Percentiles rank a stretch among this genome's conserved stretches.
phyloP scores from a whole-genome alignment of 768 basidiomycete genomes.

The Cystofilobasidium capitatum region DNA sequence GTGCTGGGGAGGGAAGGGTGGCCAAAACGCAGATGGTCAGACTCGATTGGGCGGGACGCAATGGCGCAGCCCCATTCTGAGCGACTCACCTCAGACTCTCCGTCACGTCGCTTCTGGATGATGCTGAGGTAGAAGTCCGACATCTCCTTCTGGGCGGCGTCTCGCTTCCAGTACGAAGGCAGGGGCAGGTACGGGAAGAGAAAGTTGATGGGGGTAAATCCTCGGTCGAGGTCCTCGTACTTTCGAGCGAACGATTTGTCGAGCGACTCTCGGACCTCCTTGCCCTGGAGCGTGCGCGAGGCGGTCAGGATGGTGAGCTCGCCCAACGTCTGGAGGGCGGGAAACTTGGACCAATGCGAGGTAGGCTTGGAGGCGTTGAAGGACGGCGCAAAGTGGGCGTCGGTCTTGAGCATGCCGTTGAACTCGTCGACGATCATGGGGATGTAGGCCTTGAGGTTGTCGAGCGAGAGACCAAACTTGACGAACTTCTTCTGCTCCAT shows the following conservation, averaged over 20 bases:
- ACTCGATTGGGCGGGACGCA: neutral
- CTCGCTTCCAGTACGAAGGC: conserved; percentile 77
- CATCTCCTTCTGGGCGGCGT: conserved; percentile 85
- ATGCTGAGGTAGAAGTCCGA: conserved; percentile 84
- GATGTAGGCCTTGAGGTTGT: conserved; percentile 77
- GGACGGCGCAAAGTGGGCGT: conserved; percentile 48
- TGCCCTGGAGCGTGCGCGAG: conserved; percentile 82
- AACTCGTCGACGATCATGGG: conserved; percentile 60
- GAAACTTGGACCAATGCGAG: conserved; percentile 58
- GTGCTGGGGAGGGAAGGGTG: conserved; percentile 41
- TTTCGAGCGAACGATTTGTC: conserved; percentile 75
- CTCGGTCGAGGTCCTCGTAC: conserved; percentile 83
- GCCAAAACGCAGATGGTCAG: conserved; percentile 7
- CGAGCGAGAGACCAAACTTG: conserved; percentile 85
- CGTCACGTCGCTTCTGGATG: conserved; percentile 57
- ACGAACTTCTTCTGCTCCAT: conserved; percentile 94
- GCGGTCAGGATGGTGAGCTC: conserved; percentile 95
- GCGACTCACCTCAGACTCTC: conserved; percentile 43
- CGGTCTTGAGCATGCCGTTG: conserved; percentile 58
- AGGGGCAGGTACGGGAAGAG: conserved; percentile 88
- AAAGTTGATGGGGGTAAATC: conserved; percentile 92
- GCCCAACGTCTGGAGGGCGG: conserved; percentile 59
- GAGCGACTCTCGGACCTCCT: conserved; percentile 67
- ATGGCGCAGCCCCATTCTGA: neutral
- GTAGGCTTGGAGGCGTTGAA: conserved; percentile 44